Percentiles rank a stretch among this genome's conserved stretches.
Evolutionary conservation across 2,329 filamentous ascomycete species (phyloP).

Genomic region (Xylariaceae sp.): DNA sequence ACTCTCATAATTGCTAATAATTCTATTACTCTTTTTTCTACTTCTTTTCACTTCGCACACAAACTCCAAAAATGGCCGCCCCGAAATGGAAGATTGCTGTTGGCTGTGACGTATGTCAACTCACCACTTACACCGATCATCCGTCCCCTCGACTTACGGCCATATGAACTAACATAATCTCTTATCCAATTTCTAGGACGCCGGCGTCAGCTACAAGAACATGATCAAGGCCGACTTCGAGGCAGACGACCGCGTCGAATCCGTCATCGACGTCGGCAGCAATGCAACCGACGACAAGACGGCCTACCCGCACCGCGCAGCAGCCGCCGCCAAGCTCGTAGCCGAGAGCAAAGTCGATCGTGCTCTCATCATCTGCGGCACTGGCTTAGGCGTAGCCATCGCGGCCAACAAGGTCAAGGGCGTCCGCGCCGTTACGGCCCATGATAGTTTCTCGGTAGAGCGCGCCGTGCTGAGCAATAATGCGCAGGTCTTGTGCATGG

Average conservation of each 20-base stretch:
- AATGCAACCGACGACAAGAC: constrained; percentile 65
- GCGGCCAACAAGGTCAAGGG: constrained; percentile 85
- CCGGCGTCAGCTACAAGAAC: constrained; percentile 74
- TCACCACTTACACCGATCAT: not conserved
- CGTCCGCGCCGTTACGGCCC: constrained; percentile 81
- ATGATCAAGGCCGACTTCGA: constrained; percentile 71
- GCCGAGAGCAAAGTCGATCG: constrained; percentile 65
- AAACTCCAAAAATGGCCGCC: constrained; percentile 35
- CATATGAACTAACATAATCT: not conserved
- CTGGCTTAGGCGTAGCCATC: constrained; percentile 82
- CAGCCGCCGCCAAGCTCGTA: constrained; percentile 64
- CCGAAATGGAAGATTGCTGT: constrained; percentile 51
- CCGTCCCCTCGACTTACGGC: not conserved
- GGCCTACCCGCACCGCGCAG: constrained; percentile 75
- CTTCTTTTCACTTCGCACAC: not conserved
- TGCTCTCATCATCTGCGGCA: constrained; percentile 79
- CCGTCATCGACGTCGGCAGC: constrained; percentile 72
- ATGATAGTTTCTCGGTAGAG: constrained; percentile 83
- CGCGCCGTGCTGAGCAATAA: constrained; percentile 77
- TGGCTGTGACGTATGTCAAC: constrained; percentile 45
- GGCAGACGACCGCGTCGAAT: constrained; percentile 60
- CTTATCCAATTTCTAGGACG: constrained; percentile 45
- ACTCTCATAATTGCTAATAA: no score
- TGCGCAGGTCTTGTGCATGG: constrained; percentile 82
- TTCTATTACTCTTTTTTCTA: constrained; percentile 1